Conservation (phyloP, 2,329 filamentous ascomycete genomes). For the Pseudogymnoascus pannorum region DNA sequence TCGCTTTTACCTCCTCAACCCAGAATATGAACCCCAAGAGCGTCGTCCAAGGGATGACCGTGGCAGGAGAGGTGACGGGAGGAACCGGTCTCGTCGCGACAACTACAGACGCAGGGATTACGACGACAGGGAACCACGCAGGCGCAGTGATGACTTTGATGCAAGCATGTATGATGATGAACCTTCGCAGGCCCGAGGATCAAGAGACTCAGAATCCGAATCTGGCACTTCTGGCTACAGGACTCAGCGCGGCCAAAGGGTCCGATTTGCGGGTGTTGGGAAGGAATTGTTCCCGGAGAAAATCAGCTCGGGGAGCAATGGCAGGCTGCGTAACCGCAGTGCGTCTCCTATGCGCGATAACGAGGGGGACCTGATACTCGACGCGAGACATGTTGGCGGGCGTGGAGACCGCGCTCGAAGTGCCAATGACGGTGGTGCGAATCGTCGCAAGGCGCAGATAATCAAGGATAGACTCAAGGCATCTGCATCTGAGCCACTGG, state of each 20-base stretch:
- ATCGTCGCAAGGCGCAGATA: conserved; percentile 38
- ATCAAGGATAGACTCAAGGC: conserved; percentile 31
- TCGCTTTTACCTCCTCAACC: conserved; percentile 86
- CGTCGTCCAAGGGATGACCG: conserved; percentile 51
- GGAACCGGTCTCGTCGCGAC: conserved; percentile 31
- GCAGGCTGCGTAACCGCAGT: conserved; percentile 28
- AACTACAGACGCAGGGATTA: conserved; percentile 57
- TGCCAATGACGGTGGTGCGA: conserved; percentile 28
- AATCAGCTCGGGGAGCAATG: conserved; percentile 22
- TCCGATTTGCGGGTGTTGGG: conserved; percentile 15
- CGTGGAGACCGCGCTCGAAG: conserved; percentile 8
- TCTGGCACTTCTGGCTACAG: conserved; percentile 25
- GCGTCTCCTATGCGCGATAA: conserved; percentile 28
- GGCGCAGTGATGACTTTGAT: conserved; percentile 49
- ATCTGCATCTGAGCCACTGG: conserved; percentile 26
- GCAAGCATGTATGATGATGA: conserved; percentile 72
- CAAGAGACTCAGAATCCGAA: conserved; percentile 19
- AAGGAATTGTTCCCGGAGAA: conserved; percentile 58
- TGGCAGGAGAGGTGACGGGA: conserved; percentile 31
- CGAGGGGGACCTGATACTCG: conserved; percentile 27
- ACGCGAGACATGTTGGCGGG: conserved; percentile 19
- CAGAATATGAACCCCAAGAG: conserved; percentile 78
- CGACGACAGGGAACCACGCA: conserved; percentile 34
- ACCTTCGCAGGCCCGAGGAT: conserved; percentile 26
- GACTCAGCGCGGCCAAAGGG: conserved; percentile 22